phyloP scores from a whole-genome alignment of 108 stramenopile genomes.

The Cyclotella atomus region DNA sequence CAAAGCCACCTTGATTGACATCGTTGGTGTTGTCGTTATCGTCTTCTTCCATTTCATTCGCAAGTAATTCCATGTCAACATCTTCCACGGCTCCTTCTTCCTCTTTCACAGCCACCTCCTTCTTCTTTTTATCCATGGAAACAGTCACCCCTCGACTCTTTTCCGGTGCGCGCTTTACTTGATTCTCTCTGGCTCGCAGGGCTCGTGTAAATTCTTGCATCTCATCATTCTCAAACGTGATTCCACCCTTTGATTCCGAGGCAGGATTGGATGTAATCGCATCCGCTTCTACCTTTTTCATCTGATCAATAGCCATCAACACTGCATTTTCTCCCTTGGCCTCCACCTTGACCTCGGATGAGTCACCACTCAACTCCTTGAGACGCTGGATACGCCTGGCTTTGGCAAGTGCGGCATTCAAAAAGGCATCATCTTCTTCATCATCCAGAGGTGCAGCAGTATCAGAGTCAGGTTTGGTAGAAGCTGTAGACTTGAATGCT shows the following conservation, averaged over 20 bases:
- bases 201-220: conserved; percentile 88
- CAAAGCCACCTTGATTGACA: conserved; percentile 46
- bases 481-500: conserved; percentile 50
- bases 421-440: conserved; percentile 84
- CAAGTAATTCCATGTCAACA: conserved; percentile 72
- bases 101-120: conserved; percentile 18
- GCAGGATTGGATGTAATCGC: conserved; percentile 2
- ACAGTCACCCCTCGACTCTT: conserved; percentile 8
- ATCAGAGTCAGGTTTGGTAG: background rate
- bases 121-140: conserved; percentile 6
- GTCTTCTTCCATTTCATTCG: conserved; percentile 67
- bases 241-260: conserved; percentile 7
- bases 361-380: conserved; percentile 52
- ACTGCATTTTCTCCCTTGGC: conserved; percentile 76
- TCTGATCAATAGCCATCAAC: conserved; percentile 58
- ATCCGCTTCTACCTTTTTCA: conserved; percentile 19
- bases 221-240: conserved; percentile 82
- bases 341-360: background rate
- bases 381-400: conserved; percentile 81
- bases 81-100: conserved; percentile 47
- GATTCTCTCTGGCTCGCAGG: conserved; percentile 72
- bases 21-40: conserved; percentile 29
- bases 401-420: conserved; percentile 90
- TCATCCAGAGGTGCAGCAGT: conserved; percentile 48
- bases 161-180: conserved; percentile 50